Evolutionary conservation across 1,139 yeast genomes (phyloP).

Genomic region (Yamadazyma dushanensis): DNA sequence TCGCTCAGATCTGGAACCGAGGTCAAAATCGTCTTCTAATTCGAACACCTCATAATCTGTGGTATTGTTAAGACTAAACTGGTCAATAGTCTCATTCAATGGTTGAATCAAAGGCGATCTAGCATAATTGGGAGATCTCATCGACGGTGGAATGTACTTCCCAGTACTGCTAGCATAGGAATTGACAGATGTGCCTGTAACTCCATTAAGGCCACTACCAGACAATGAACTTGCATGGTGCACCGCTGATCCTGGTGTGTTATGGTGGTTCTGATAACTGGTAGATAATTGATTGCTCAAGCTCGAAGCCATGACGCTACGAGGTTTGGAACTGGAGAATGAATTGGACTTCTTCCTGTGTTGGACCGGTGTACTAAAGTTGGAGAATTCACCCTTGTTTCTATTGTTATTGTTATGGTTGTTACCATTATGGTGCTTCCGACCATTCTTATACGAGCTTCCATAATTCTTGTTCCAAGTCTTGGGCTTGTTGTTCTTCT

Average conservation of each 20-base stretch:
- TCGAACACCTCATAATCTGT: conserved; percentile 44
- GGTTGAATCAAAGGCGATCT: conserved; percentile 39
- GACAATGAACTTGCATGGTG: not conserved
- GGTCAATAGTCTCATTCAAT: conserved; percentile 40
- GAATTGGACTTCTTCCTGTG: conserved; percentile 28
- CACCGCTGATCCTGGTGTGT: not conserved
- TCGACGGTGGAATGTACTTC: conserved; percentile 47
- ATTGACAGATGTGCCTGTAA: not conserved
- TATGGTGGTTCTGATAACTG: conserved; percentile 4
- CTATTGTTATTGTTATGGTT: conserved; percentile 16
- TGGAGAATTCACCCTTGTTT: conserved; percentile 15
- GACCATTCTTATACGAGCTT: conserved; percentile 11
- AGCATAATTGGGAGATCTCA: conserved; percentile 38
- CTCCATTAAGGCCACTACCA: not conserved
- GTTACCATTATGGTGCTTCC: conserved; percentile 16
- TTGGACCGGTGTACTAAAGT: conserved; percentile 13
- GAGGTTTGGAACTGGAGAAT: conserved; percentile 29
- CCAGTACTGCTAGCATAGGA: conserved; percentile 23
- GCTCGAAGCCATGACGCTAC: conserved; percentile 14
- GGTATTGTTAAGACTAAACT: conserved; percentile 28
- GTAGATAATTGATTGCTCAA: conserved; percentile 6
- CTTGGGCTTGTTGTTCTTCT: conserved; percentile 28
- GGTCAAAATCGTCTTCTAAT: conserved; percentile 44
- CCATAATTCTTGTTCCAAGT: conserved; percentile 20
- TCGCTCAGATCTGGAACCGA: conserved; percentile 7